Conservation (phyloP, 768 basidiomycete genomes). For the Pleurotus tuoliensis region DNA sequence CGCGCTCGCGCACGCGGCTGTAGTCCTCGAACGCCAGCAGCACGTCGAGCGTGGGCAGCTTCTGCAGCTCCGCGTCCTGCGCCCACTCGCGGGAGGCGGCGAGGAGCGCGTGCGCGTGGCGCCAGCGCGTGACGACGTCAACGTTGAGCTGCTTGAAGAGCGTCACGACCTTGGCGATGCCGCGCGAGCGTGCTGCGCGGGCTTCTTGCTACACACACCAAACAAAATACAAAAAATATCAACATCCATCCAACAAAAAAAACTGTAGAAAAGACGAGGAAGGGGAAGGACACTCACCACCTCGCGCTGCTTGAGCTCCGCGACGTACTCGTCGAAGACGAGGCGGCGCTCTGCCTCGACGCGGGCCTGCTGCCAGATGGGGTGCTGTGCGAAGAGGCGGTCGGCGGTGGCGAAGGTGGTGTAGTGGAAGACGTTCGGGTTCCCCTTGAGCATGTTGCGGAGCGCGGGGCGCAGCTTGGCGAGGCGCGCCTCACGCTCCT, state of each 20-base stretch:
- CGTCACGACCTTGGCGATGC: conserved; percentile 76
- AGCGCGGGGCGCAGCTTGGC: conserved; percentile 84
- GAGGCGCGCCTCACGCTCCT: conserved; percentile 80
- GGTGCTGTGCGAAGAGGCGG: conserved; percentile 79
- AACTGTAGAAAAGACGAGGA: neutral
- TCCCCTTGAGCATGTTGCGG: conserved; percentile 81
- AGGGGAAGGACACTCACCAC: conserved; percentile 52
- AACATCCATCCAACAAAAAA: neutral
- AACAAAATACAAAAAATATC: too few species aligned
- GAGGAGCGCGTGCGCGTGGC: conserved; percentile 75
- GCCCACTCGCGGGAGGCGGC: conserved; percentile 77
- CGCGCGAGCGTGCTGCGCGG: conserved; percentile 70
- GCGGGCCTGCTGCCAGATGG: conserved; percentile 87
- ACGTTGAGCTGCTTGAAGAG: conserved; percentile 87
- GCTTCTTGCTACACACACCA: conserved; percentile 59
- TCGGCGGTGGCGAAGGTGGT: conserved; percentile 89
- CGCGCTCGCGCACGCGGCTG: conserved; percentile 82
- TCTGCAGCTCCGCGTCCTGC: conserved; percentile 70
- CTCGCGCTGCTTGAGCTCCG: conserved; percentile 83
- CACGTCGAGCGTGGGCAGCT: conserved; percentile 87
- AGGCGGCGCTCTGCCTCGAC: conserved; percentile 81
- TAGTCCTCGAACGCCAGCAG: conserved; percentile 94
- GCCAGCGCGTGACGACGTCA: conserved; percentile 93
- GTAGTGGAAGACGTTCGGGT: conserved; percentile 87
- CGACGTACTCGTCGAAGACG: conserved; percentile 90